Percentiles rank a stretch among this genome's conserved stretches.
These are phyloP conservation scores for Dentipellis fragilis DNA, from an alignment of 768 basidiomycete genomes.

Conservation along the genomic window DNA sequence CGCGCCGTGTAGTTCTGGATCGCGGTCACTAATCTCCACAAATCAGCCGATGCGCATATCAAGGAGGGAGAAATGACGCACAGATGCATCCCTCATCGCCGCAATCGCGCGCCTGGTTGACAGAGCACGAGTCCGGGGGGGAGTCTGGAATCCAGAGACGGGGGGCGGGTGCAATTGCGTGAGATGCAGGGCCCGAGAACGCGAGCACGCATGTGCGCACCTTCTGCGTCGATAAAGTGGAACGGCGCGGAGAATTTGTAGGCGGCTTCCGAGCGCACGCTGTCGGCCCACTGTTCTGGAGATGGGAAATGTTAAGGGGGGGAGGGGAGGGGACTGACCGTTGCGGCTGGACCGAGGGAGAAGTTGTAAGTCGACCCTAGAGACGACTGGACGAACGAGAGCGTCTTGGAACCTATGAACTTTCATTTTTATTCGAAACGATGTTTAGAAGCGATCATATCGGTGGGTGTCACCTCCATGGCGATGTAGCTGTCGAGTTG, in stretches of 20 bases:
- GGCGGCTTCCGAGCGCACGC: conserved; percentile 28
- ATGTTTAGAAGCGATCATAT: neutral
- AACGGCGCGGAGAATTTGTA: conserved; percentile 22
- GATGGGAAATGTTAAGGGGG: neutral
- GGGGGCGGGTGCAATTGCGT: neutral
- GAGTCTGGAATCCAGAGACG: conserved; percentile 19
- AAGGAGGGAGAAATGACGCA: conserved; percentile 2
- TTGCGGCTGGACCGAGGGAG: conserved; percentile 39
- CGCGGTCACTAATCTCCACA: conserved; percentile 30
- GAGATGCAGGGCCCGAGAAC: neutral
- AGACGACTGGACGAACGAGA: conserved; percentile 35
- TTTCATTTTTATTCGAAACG: conserved; percentile 9
- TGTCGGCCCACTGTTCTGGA: conserved; percentile 38
- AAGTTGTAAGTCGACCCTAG: conserved; percentile 32
- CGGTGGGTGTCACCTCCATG: conserved; percentile 2
- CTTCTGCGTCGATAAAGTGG: conserved; percentile 41
- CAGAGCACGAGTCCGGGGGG: conserved; percentile 39
- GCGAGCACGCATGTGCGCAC: conserved; percentile 1
- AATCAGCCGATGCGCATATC: neutral
- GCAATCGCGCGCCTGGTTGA: conserved; percentile 37
- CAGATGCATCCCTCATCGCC: conserved; percentile 22
- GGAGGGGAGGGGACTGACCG: conserved; percentile 21
- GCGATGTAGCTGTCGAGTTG: conserved; percentile 2
- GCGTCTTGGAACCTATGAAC: conserved; percentile 40
- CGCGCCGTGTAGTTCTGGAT: conserved; percentile 49